Evolutionary conservation across 2,329 filamentous ascomycete species (phyloP).

Genomic region (Xylaria sp.): DNA sequence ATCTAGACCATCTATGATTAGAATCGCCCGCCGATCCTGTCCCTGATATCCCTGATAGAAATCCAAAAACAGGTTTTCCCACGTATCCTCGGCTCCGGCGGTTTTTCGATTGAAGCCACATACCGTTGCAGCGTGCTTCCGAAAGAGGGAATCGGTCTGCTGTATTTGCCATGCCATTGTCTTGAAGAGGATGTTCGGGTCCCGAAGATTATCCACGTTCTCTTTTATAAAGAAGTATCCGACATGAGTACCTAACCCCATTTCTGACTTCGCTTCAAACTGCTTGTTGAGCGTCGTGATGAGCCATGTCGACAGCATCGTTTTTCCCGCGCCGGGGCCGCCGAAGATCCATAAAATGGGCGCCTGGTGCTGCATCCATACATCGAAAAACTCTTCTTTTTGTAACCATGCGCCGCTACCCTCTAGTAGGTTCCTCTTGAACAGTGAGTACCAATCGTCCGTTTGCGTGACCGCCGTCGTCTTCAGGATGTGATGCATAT

Average conservation of each 20-base stretch:
- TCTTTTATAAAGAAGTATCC: conserved; percentile 24
- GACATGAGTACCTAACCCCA: conserved; percentile 4
- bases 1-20: conserved; percentile 22
- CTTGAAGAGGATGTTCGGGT: conserved; percentile 23
- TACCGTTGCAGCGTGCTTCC: conserved; percentile 11
- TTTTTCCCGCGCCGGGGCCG: conserved; percentile 17
- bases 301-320: conserved; percentile 26
- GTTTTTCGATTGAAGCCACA: conserved; percentile 21
- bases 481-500: conserved; percentile 20
- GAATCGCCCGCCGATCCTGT: conserved; percentile 12
- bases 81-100: conserved; percentile 19
- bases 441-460: conserved; percentile 18
- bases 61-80: conserved; percentile 24
- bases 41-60: conserved; percentile 8
- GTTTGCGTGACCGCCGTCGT: conserved; percentile 11
- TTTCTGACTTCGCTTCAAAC: conserved; percentile 17
- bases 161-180: conserved; percentile 26
- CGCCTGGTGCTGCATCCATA: conserved; percentile 24
- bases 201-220: conserved; percentile 16
- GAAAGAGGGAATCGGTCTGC: conserved; percentile 17
- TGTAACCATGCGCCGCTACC: conserved; percentile 18
- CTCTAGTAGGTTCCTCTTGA: conserved; percentile 23
- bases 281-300: conserved; percentile 23
- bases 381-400: conserved; percentile 19
- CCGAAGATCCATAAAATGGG: conserved; percentile 21